Base-by-base conservation (phyloP, 768 basidiomycete genomes). In the Trametes cingulata region DNA sequence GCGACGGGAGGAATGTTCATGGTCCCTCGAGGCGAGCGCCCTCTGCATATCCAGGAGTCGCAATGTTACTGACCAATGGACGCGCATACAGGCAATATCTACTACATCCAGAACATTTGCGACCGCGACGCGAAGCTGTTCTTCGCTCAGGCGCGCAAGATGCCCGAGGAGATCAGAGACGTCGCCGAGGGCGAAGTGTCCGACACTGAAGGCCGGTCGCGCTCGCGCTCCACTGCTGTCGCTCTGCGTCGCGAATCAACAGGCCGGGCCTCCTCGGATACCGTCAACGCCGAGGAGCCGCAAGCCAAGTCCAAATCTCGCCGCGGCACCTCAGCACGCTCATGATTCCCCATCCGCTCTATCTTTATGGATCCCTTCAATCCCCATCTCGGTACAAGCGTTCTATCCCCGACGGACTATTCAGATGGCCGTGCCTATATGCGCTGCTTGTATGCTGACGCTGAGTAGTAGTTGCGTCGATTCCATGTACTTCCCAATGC, bases 81-180 rank as follows among this genome's bases (percentile, higher is more conserved):
- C n/a, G 27, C 53, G 47, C 1, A 35, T 41, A 22, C 65, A 95
- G 94, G 94, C 19, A 98, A 98, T 72, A 84, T 83, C 9, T 98
- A 98, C 71, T 85, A 85, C 59, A 93, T 98, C 68, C 84, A 91
- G 69, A 98, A 98, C 75, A 87, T 97, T 20, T 82, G 81, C 19
- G 82, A 88, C 48, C 85, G 90, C 36, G 86, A 90, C 49, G 93
- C 88, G 20, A 85, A 82, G 67, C 74, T 98, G 8, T 97, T 96
- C 77, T 98, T 98, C 76, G 88, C 93, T 0, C 96, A 98, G 76
- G 92, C 91, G 0, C 81, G 88, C 27, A 79, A 83, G 68, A 66
- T 83, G 33, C 68, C 75, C 0, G 63, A 70, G 24, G 56, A 58
- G 12, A 6, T 47, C 22, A 36, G 12, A 24, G 61, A 58, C 12